A percentile compares a stretch with the other conserved stretches of the same genome.
phyloP scores from a whole-genome alignment of 257 asterid species.

The Nicotiana paniculata region DNA sequence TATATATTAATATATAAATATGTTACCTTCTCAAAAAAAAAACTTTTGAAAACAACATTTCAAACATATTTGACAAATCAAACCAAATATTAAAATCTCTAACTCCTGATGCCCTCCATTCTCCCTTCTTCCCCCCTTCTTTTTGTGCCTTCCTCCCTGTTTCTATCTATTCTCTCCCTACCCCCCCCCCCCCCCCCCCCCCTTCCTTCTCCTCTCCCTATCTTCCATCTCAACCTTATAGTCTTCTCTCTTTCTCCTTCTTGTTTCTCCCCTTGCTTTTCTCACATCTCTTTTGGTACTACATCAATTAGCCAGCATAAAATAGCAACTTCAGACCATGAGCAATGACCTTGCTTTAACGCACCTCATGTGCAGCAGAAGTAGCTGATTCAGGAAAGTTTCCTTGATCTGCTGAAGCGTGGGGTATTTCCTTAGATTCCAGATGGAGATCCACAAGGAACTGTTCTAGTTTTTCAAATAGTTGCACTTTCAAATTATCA shows the following conservation, averaged over 20 bases:
- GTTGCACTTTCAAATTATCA: conserved; percentile 79
- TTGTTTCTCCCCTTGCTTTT: background rate
- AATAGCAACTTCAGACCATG: background rate
- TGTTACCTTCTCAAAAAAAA: too few relatives aligned
- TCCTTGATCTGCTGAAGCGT: conserved; percentile 36
- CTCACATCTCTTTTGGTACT: background rate
- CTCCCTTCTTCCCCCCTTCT: background rate
- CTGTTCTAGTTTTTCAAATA: conserved; percentile 89
- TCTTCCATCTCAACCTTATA: background rate
- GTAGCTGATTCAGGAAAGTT: conserved; percentile 31
- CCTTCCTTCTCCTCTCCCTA: background rate
- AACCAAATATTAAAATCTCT: background rate
- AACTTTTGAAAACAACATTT: background rate
- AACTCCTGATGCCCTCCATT: background rate
- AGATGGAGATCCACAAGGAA: conserved; percentile 81
- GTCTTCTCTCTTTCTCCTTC: background rate
- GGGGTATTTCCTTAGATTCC: conserved; percentile 51
- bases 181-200: background rate
- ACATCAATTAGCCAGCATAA: background rate
- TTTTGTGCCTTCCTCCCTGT: background rate
- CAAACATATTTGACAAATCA: background rate
- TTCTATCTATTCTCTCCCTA: background rate
- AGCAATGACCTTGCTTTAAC: conserved; percentile 17
- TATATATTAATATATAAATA: too few relatives aligned
- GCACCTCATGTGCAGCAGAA: conserved; percentile 67